Evolutionary conservation across 495 filamentous ascomycete genomes (phyloP).

Genomic region (Pseudomonodictys pantanalensis): DNA sequence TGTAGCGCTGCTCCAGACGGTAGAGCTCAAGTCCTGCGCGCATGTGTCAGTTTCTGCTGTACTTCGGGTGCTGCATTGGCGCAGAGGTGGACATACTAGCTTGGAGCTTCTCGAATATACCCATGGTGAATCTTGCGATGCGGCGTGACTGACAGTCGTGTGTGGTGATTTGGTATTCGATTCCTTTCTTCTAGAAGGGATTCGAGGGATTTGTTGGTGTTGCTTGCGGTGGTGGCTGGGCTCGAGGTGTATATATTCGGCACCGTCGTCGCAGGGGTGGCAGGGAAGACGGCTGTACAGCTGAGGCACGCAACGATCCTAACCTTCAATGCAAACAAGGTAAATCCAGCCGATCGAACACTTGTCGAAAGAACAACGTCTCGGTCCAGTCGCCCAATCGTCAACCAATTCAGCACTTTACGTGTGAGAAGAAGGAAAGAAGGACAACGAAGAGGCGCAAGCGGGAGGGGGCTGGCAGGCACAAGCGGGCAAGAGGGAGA

Average conservation of each 20-base stretch:
- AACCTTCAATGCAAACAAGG: slow-evolving; percentile 1
- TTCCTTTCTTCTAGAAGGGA: too few species aligned
- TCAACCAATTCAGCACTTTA: too few species aligned
- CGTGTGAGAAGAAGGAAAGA: too few species aligned
- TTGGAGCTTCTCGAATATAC: slow-evolving; percentile 34
- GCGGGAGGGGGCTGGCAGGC: too few species aligned
- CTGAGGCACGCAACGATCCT: slow-evolving; percentile 6
- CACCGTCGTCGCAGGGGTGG: not conserved
- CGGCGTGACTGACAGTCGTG: not conserved
- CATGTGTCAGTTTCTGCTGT: slow-evolving; percentile 36
- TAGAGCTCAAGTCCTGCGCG: slow-evolving; percentile 74
- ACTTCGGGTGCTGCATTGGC: too few species aligned
- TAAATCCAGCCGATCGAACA: not conserved
- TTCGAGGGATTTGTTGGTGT: too few species aligned
- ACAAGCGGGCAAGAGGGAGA: too few species aligned
- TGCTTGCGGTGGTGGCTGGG: too few species aligned
- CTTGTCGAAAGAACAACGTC: too few species aligned
- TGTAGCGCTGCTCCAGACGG: slow-evolving; percentile 90
- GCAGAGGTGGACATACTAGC: slow-evolving; percentile 27
- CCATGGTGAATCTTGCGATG: slow-evolving; percentile 21
- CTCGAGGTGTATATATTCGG: slow-evolving; percentile 7
- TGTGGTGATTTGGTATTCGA: too few species aligned
- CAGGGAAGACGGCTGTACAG: slow-evolving; percentile 19
- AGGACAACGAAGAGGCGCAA: too few species aligned
- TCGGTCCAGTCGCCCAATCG: too few species aligned